These are phyloP conservation scores for Sphagnurus paluster DNA, from an alignment of 1,284 basidiomycete species.

Conservation along the genomic window DNA sequence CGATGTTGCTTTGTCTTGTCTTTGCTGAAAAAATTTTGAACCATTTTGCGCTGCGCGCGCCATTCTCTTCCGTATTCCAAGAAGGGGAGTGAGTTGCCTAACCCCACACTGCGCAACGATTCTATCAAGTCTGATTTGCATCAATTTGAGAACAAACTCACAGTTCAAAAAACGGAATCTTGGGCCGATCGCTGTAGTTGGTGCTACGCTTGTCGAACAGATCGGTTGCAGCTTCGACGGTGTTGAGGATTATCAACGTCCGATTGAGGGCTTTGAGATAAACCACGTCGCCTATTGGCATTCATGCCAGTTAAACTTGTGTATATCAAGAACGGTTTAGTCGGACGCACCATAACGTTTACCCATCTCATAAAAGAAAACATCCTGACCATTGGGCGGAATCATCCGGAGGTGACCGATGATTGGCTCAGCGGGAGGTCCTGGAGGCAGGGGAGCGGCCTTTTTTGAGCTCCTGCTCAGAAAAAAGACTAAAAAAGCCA, in stretches of 20 bases:
- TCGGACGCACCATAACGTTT: slow-evolving; percentile 10
- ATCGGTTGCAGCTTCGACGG: slow-evolving; percentile 26
- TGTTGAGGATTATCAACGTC: slow-evolving; percentile 32
- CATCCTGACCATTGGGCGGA: slow-evolving; percentile 6
- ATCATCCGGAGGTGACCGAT: slow-evolving; percentile 13
- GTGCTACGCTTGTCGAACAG: slow-evolving; percentile 33
- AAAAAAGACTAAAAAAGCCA: background rate
- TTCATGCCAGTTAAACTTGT: background rate
- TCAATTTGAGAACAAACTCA: background rate
- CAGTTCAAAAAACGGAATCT: slow-evolving; percentile 13
- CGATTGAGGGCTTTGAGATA: slow-evolving; percentile 26
- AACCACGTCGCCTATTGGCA: slow-evolving; percentile 24
- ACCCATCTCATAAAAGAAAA: slow-evolving; percentile 13
- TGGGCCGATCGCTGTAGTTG: slow-evolving; percentile 26
- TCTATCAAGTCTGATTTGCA: background rate
- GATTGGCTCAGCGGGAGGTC: slow-evolving; percentile 8
- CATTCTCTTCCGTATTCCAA: slow-evolving; percentile 18
- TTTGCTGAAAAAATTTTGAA: slow-evolving; percentile 19
- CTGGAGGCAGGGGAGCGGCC: too few species aligned
- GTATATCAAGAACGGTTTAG: background rate
- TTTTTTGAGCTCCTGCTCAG: background rate
- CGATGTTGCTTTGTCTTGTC: slow-evolving; percentile 11
- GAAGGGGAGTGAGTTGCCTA: slow-evolving; percentile 8
- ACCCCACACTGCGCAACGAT: slow-evolving; percentile 14
- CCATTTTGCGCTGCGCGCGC: slow-evolving; percentile 18